Percentiles rank a stretch among this genome's conserved stretches.
These are phyloP conservation scores for Phanerochaete carnosa DNA, from an alignment of 768 basidiomycete genomes.

Conservation along the genomic window DNA sequence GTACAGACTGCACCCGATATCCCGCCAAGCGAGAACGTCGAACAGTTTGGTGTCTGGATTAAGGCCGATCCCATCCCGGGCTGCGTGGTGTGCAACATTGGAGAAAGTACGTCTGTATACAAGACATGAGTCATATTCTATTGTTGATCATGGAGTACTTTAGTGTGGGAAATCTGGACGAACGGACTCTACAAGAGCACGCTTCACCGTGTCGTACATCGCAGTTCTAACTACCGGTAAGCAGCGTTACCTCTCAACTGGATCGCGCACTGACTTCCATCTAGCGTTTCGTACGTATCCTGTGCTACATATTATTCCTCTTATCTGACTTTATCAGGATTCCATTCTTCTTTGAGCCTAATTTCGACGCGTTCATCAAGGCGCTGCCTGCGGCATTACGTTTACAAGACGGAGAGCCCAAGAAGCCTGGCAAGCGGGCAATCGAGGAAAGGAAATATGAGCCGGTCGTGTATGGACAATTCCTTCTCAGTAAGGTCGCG, in stretches of 20 bases:
- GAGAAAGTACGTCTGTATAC: constrained; percentile 66
- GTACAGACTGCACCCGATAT: constrained; percentile 26
- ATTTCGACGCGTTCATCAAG: constrained; percentile 66
- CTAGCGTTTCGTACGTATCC: constrained; percentile 66
- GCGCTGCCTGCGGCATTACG: constrained; percentile 63
- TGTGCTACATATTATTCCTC: background rate
- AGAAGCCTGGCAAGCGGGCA: constrained; percentile 9
- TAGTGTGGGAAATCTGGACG: constrained; percentile 94
- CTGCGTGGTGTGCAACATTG: constrained; percentile 88
- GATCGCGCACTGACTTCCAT: background rate
- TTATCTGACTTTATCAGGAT: constrained; percentile 43
- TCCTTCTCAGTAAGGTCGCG: constrained; percentile 68
- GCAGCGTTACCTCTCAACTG: background rate
- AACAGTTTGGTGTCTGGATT: constrained; percentile 65
- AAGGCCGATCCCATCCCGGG: constrained; percentile 80
- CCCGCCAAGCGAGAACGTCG: constrained; percentile 48
- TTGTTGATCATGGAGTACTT: background rate
- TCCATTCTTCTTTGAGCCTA: constrained; percentile 95
- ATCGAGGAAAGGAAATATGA: constrained; percentile 32
- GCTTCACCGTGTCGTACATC: constrained; percentile 85
- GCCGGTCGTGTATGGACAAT: constrained; percentile 74
- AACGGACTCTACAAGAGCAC: constrained; percentile 86
- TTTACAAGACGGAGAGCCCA: constrained; percentile 29
- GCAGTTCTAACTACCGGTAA: constrained; percentile 62
- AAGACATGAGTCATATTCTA: too few relatives aligned